Base-by-base conservation (phyloP, 306 rosid species). In the Phaseolus lunatus region DNA sequence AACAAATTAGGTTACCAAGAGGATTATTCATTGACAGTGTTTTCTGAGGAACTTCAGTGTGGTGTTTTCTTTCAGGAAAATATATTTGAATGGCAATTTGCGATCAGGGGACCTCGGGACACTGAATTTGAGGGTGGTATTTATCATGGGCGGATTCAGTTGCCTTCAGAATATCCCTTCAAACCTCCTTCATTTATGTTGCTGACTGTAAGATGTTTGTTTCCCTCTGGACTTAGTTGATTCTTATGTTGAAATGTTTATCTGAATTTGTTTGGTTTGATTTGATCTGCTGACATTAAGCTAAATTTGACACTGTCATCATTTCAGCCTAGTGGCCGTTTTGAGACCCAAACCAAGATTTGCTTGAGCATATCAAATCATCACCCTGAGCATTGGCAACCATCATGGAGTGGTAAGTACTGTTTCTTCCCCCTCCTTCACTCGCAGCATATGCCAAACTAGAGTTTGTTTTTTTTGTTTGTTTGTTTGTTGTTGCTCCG, bases 351-450 rank as follows among this genome's bases (percentile, higher is more conserved):
- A 66, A 92, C 97, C 19, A 95, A 92, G 89, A 95, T 95, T 85
- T 95, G 99, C 82, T 90, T 95, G 74, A 92, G 97, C 96, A 95
- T 95, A 76, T 95, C 98, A 2, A 92, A 95, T 86, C 95, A 94
- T 80, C 98, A 94, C 67, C 98, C 98, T 11, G 98, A 94, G 90
- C 98, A 94, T 66, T 94, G 98, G 98, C 98, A 92, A 68, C 98
- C 98, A 3, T 95, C 98, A 27, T 95, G 97, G 98, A 90, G 98
- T 5, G 98, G 98, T 92, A 78, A 73, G 77, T 82, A 57, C 3
- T 59, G 23, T 57, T 15, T 49, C 50, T 70, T 77, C 71, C 35
- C 23, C 33, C 70, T 49, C 20, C 20, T 31, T 37, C 23, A 26
- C 23, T 65, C 57, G 4, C 19, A 50, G 24, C 72, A 5, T 35